Base-by-base conservation (phyloP, 805 yeast genomes). In the Lachancea waltii region DNA sequence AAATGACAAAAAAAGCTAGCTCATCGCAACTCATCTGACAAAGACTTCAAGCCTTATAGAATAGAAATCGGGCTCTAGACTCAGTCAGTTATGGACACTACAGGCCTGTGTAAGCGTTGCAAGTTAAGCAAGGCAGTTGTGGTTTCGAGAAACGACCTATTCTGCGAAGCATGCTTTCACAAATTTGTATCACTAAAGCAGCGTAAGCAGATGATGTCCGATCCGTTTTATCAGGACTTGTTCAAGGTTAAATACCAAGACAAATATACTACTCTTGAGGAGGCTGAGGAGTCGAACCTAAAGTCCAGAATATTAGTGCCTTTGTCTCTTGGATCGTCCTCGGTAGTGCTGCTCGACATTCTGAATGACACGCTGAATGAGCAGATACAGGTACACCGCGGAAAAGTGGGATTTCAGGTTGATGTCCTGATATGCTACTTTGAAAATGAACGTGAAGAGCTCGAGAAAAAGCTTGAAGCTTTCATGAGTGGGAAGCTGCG, bases 151-250 rank as follows among this genome's bases (percentile, higher is more conserved):
- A 61, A 59, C 38, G 64, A 60, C 36, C 28, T 40, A 2, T 61
- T 61, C 34, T 60, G 64, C 39, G 36, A 45, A 20, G 49, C 34
- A 2, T 89, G 97, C 58, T 90, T 85, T 49, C 54, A 72, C 15
- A 70, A 78, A 42, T 89, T 85, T 54, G 68, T 89, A 25, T 70
- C 81, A 41, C 79, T 85, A 17, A 89, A 89, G 57, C 87, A 85
- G 59, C 69, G 95, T 44, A 83, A 81, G 52, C 82, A 72, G 52
- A 77, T 90, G 86, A 68, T 65, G 55, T 46, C 53, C 5, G 74
- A 71, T 46, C 87, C 83, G 10, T 74, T 69, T 38, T 87, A 73
- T 62, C 83, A 85, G 53, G 89, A 83, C 16, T 73, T 79, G 50
- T 86, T 72, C 41, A 62, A 60, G 65, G 62, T 61, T 0, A 36